These are phyloP conservation scores for Sporobolomyces phaffii DNA, from an alignment of 768 basidiomycete genomes.

Conservation along the genomic window DNA sequence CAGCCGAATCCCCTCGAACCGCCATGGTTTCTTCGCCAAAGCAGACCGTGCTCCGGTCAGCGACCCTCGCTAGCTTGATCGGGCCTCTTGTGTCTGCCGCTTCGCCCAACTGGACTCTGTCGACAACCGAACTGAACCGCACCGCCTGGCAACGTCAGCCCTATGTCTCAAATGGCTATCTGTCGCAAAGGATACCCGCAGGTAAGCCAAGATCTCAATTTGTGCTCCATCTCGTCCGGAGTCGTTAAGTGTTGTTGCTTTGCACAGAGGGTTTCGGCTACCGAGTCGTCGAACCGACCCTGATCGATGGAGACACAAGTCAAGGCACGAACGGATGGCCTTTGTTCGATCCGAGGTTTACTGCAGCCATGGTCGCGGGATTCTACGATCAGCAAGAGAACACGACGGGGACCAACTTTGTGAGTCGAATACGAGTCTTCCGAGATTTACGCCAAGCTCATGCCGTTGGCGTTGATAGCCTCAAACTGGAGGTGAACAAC, in stretches of 20 bases:
- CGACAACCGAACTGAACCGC: slow-evolving; percentile 24
- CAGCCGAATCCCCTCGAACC: too few species aligned
- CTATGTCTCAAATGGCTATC: slow-evolving; percentile 34
- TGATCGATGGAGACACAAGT: slow-evolving; percentile 3
- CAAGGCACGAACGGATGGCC: slow-evolving; percentile 35
- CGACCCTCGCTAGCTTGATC: not conserved
- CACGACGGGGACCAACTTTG: slow-evolving; percentile 35
- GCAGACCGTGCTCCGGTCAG: not conserved
- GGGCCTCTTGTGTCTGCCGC: not conserved
- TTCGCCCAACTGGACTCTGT: slow-evolving; percentile 9
- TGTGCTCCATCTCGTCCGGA: too few species aligned
- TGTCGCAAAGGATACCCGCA: slow-evolving; percentile 28
- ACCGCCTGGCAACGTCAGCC: slow-evolving; percentile 17
- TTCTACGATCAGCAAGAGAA: slow-evolving; percentile 28
- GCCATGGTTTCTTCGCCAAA: not conserved
- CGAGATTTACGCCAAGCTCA: not conserved
- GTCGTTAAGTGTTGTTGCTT: too few species aligned
- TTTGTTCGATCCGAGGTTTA: slow-evolving; percentile 29
- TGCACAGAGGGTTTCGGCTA: slow-evolving; percentile 36
- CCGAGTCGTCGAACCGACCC: slow-evolving; percentile 4
- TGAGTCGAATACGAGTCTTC: not conserved
- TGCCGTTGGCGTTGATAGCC: not conserved
- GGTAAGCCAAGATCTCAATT: too few species aligned
- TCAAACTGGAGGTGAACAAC: slow-evolving; percentile 29
- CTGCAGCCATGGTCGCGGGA: slow-evolving; percentile 32